Base-by-base conservation (phyloP, 2,329 filamentous ascomycete species). In the Exophiala oligosperma region DNA sequence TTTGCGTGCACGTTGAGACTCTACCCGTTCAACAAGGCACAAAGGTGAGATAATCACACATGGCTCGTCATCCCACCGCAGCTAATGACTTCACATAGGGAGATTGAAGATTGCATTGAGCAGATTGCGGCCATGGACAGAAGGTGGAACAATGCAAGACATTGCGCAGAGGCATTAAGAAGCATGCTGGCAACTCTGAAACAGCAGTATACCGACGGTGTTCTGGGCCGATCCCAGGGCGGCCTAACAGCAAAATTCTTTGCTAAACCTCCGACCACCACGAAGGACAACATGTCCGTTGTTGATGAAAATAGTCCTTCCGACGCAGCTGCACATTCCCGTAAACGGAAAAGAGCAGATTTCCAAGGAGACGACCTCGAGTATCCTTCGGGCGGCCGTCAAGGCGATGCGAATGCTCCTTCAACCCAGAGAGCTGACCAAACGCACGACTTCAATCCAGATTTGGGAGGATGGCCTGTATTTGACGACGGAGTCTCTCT, bases 1-100 rank as follows among this genome's bases (percentile, higher is more conserved):
- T 73, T 73, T 56, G 72, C 72, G 17, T 74, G 72, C 32, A 54
- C 50, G 4, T 43, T 54, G 17, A 54, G 50, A 14, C 32, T 43
- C 11, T 58, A 58, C 29, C 56, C 50, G 17, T 54, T 58, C 37
- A 58, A 51, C 37, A 58, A 58, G 37, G 56, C 51, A 9, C 50
- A 58, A 54, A 52, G 46, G 56, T 58, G 21, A 50, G 51, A 24
- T 6, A 12, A 17, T 11, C 7, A 14, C n/a, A 5, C 1, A 12
- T 23, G 6, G 23, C 14, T 21, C n/a, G 26, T 9, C 11, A 9
- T 28, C n/a, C 23, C n/a, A 43, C 24, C 14, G 41, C 17, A 17
- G 11, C 23, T 29, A 29, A 5, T 32, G 12, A 8, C 38, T 43
- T 14, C 1, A 24, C 3, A 35, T 35, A 58, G 56, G 35, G 56